These are phyloP conservation scores for Cryphonectria radicalis DNA, from an alignment of 2,329 filamentous ascomycete species.

Conservation along the genomic window DNA sequence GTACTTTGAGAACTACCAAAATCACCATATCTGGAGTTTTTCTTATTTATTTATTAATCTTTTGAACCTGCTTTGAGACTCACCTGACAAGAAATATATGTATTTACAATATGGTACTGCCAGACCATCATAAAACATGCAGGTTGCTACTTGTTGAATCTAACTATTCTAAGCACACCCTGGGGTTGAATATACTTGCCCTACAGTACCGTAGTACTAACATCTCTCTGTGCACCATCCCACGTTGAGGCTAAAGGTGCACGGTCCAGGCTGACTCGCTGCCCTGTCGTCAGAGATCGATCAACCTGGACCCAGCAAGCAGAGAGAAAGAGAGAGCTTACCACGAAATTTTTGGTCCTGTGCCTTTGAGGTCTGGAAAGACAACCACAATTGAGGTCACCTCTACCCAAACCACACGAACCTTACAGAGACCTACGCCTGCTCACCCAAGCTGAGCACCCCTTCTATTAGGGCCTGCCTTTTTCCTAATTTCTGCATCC, in stretches of 20 bases:
- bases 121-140: not conserved
- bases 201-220: not conserved
- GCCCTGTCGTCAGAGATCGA: slow-evolving; percentile 30
- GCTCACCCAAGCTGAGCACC: slow-evolving; percentile 9
- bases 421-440: slow-evolving; percentile 16
- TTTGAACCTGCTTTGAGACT: too few species aligned
- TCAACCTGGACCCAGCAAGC: slow-evolving; percentile 20
- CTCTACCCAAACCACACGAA: slow-evolving; percentile 13
- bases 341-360: slow-evolving; percentile 31
- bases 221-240: not conserved
- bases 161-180: not conserved
- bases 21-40: not conserved
- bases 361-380: slow-evolving; percentile 20
- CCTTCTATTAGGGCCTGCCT: not conserved
- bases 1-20: not conserved
- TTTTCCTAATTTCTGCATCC: not conserved
- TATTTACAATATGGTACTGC: not conserved
- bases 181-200: not conserved
- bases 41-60: too few species aligned
- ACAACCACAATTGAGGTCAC: slow-evolving; percentile 15
- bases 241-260: not conserved
- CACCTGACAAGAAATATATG: too few species aligned
- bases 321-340: slow-evolving; percentile 16
- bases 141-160: not conserved
- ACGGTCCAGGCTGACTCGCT: slow-evolving; percentile 13